Evolutionary conservation across 805 yeast species (phyloP), one percentile per base, ranked within the genome.

Genomic region (Cyberlindnera euphorbiiphila): DNA sequence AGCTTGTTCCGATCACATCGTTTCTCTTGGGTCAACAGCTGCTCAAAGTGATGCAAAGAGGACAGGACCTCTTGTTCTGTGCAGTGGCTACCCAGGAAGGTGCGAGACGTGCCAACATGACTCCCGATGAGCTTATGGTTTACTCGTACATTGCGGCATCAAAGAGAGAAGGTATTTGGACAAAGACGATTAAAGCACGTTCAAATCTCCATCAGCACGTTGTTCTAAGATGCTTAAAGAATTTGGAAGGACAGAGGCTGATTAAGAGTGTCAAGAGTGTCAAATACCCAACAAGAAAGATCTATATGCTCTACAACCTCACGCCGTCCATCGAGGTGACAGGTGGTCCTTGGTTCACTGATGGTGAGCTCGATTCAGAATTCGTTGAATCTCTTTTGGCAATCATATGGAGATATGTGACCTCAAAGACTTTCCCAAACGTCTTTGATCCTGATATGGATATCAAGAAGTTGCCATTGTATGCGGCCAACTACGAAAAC

Each of bases 311-410:
- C 37, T 91, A 89, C 58, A 81, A 86, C 55, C 66, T 93, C 48
- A 96, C 88, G 57, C 98, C 98, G 5, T 83, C 95, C 4, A 81
- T 86, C 22, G 98, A 91, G 49, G 93, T 93, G 25, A 93, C 98
- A 0, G 98, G 98, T 47, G 98, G 98, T 5, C 98, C 98, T 4
- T 93, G 98, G 98, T 93, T 89, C 57, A 88, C 97, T 0, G 98
- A 93, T 57, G 79, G 89, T 24, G 98, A 93, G 61, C 69, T 93
- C 40, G 98, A 93, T 57, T 79, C 87, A 3, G 98, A 91, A 60
- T 93, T 93, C 54, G 89, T 93, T 41, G 91, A 86, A 48, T 78
- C 87, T 32, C 64, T 93, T 38, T 61, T 86, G 47, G 78, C 86
- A 15, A 89, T 89, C 29, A 78, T 89, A 7, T 93, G 97, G 96